Base-by-base conservation (phyloP, 2,329 filamentous ascomycete genomes). In the Plectosphaerella cucumerina region DNA sequence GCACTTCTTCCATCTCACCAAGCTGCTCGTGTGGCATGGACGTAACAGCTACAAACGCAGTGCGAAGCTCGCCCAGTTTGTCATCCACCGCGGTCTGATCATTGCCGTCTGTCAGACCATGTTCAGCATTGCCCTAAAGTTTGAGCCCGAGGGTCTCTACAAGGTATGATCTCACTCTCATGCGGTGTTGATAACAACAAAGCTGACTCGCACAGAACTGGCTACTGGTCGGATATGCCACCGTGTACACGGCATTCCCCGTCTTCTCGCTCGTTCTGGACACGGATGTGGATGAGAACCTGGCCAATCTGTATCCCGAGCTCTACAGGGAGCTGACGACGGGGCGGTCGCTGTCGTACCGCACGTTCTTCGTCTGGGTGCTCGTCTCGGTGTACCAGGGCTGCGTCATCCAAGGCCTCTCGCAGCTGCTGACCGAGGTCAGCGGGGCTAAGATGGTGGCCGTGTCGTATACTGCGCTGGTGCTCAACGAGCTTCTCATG, bases 21-120 rank as follows among this genome's bases (percentile, higher is more conserved):
- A 97, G 69, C 80, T 99, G 1, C 81, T 99, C n/a, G 91, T 99
- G 35, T 99, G 95, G 94, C 95, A 99, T 66, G 94, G 94, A 1
- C 85, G 95, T 31, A 99, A 99, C 71, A 93, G 87, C 60, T 99
- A 99, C 77, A 97, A 97, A 70, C 84, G 95, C 44, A 90, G 85
- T 53, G 94, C 94, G 23, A 99, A 99, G 71, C 81, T 99, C 21
- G 91, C 90, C 1, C 95, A 97, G 67, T 99, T 99, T 69, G 93
- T 99, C 61, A 99, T 99, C 61, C 95, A 99, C 66, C 88, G 94
- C 62, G 94, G 94, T 47, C 76, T 99, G 43, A 96, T 99, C 62
- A 96, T 99, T 63, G 87, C 84, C 49, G 91, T 97, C 23, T 97
- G 92, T 62, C 94, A 99, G 72, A 97, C 94, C 1, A 91, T 99